Base-by-base conservation (phyloP, 345 rosid genomes). In the Populus tremula region DNA sequence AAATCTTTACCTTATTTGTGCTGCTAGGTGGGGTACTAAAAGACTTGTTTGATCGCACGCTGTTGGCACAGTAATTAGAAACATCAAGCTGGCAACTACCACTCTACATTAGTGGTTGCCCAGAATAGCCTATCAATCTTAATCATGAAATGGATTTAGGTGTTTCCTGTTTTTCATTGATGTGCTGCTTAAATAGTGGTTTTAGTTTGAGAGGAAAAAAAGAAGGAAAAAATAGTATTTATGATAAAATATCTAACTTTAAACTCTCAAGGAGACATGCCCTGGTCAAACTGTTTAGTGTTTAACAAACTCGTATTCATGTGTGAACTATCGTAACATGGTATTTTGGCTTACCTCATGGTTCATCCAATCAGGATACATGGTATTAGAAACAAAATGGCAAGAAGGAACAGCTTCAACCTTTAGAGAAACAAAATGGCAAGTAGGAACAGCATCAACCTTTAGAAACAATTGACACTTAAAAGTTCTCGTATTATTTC, bases 21-120 rank as follows among this genome's bases (percentile, higher is more conserved):
- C 29, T n/a, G 27, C 67, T 77, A 38, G 72, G 38, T 65, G 53
- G 71, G 49, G 49, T 20, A 43, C 70, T 53, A n/a, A 10, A 71
- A 62, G 75, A 70, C n/a, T 35, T 31, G 20, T 38, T 8, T 61
- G n/a, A 14, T 73, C 54, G 4, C 6, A 49, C 61, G 16, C 59
- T 25, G 54, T 18, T 74, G 47, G 16, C 43, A 20, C 70, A 20
- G 69, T 39, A 64, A 65, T 33, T 73, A 70, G 72, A 70, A 38
- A 43, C 2, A 0, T 25, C 3, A 8, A 67, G 25, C 39, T 14
- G 18, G 21, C 72, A 25, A 38, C 53, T 76, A 47, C 54, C 69
- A 53, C 7, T 41, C 38, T 18, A 43, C 69, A 45, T 10, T 20
- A 29, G 75, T 71, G 33, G 12, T 23, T 38, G 7, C 10, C 14